Conservation (phyloP, 208 protist genomes). For the Crithidia thermophila region DNA sequence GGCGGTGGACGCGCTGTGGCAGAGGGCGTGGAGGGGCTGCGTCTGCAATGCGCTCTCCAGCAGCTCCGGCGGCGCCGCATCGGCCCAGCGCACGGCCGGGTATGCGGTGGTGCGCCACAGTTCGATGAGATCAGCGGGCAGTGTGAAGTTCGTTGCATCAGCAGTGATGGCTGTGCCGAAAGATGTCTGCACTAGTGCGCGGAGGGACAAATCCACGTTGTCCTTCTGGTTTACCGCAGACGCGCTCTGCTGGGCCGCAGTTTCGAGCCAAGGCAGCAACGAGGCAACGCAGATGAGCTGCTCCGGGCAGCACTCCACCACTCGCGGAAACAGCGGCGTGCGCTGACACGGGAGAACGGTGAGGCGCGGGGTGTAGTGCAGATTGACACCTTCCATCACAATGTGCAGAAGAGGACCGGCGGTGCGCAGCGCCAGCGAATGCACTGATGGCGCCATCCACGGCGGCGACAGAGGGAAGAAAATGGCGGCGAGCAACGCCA, state of each 20-base stretch:
- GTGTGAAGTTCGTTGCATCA: neutral
- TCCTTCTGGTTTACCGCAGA: neutral
- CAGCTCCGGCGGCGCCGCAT: constrained; percentile 1
- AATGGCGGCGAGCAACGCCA: constrained; percentile 9
- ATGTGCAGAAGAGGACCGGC: constrained; percentile 20
- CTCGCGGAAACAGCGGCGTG: neutral
- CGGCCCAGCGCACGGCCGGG: constrained; percentile 11
- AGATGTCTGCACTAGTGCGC: constrained; percentile 23
- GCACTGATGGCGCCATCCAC: constrained; percentile 37
- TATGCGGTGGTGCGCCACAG: constrained; percentile 2
- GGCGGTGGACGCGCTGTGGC: neutral
- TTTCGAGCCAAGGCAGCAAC: constrained; percentile 23
- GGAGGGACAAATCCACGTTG: neutral
- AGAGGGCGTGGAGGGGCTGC: constrained; percentile 20
- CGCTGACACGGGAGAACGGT: constrained; percentile 17
- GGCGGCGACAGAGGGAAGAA: constrained; percentile 20
- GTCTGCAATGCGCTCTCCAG: constrained; percentile 20
- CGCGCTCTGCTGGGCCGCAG: too few species aligned
- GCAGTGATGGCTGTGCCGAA: constrained; percentile 17
- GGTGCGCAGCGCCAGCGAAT: constrained; percentile 14
- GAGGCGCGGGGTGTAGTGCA: constrained; percentile 52
- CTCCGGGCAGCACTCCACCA: constrained; percentile 7
- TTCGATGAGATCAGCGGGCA: constrained; percentile 12
- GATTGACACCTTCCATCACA: constrained; percentile 35
- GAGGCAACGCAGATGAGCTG: constrained; percentile 17